Evolutionary conservation across 352 stramenopile genomes (phyloP).

Genomic region (Globisporangium cederbergense): DNA sequence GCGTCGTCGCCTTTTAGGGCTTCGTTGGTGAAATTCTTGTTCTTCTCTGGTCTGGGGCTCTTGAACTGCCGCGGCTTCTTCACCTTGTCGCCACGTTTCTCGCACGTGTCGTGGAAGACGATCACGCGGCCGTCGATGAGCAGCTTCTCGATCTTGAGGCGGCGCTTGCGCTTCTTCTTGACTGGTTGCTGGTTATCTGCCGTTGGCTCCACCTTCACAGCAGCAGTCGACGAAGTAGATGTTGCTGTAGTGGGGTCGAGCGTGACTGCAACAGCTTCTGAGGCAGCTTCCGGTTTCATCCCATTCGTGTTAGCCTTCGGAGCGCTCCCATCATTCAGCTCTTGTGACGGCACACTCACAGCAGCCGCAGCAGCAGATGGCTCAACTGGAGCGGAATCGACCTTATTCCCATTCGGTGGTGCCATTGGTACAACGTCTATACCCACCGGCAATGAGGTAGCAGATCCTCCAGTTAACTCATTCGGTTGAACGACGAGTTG

Average conservation of each 20-base stretch:
- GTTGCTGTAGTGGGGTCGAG: background rate
- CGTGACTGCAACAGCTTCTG: too few relatives aligned
- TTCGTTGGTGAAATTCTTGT: background rate
- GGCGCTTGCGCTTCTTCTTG: slow-evolving; percentile 35
- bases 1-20: background rate
- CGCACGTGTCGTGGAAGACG: slow-evolving; percentile 52
- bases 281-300: background rate
- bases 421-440: background rate
- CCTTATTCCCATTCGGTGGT: background rate
- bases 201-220: background rate
- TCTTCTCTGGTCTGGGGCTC: background rate
- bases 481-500: background rate
- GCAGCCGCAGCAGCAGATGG: background rate
- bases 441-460: background rate
- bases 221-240: background rate
- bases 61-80: slow-evolving; percentile 35
- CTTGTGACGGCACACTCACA: background rate
- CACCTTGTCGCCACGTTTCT: slow-evolving; percentile 54
- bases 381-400: background rate
- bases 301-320: background rate
- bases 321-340: background rate
- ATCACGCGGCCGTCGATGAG: slow-evolving; percentile 42
- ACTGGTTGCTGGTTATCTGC: slow-evolving; percentile 1
- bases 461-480: background rate
- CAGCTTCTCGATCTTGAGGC: slow-evolving; percentile 49